These are phyloP conservation scores for Litchi chinensis DNA, from an alignment of 345 rosid species.

Conservation along the genomic window DNA sequence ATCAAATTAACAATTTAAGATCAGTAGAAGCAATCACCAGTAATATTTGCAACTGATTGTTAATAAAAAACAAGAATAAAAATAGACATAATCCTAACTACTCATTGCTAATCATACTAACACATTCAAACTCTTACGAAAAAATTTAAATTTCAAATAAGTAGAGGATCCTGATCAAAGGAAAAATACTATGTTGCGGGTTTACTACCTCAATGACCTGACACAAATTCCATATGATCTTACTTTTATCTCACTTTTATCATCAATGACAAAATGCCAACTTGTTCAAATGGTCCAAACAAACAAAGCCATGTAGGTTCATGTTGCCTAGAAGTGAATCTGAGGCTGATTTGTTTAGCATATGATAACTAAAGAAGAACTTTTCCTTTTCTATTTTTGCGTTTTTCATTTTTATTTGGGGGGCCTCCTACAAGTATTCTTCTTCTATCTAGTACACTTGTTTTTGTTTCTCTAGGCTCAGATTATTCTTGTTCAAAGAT, in stretches of 20 bases:
- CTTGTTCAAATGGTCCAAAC: constrained; percentile 33
- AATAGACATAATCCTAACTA: too few species aligned
- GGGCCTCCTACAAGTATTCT: constrained; percentile 27
- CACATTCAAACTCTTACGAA: background rate
- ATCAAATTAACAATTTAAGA: background rate
- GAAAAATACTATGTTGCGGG: background rate
- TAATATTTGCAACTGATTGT: too few species aligned
- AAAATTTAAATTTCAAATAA: background rate
- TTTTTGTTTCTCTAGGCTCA: constrained; percentile 6
- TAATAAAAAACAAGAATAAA: too few species aligned
- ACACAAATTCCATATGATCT: background rate
- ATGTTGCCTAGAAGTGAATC: constrained; percentile 44
- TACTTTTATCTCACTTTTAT: background rate
- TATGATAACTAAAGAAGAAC: constrained; percentile 28
- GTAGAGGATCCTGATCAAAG: background rate
- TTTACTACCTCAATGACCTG: background rate
- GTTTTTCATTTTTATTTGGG: background rate
- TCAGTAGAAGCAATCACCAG: too few species aligned
- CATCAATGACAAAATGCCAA: constrained; percentile 2
- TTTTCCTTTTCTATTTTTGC: constrained; percentile 3
- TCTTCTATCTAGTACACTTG: constrained; percentile 28
- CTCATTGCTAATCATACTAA: background rate
- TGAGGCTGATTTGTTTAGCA: constrained; percentile 26
- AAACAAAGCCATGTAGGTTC: constrained; percentile 48
- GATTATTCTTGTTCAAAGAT: constrained; percentile 41